These are phyloP conservation scores for Stephanodiscus triporus DNA, from an alignment of 108 stramenopile species.

Conservation along the genomic window DNA sequence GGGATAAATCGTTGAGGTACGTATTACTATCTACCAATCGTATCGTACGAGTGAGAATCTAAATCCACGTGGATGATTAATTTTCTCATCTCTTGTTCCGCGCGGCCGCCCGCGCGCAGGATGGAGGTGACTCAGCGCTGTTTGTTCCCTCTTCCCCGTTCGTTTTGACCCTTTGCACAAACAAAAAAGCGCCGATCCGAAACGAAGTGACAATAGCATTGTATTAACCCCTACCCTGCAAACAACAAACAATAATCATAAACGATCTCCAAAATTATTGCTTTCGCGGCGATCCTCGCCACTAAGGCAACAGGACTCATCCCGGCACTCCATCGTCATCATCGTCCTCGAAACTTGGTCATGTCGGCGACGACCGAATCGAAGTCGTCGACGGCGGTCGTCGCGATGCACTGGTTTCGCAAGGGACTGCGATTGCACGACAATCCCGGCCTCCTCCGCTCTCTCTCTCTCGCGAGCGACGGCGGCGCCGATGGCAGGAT, in stretches of 20 bases:
- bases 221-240: no score
- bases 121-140: no score
- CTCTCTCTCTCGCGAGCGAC: conserved; percentile 34
- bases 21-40: no score
- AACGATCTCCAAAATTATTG: background rate
- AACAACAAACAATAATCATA: background rate
- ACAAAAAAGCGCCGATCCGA: no score
- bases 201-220: no score
- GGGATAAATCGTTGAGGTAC: no score
- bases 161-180: no score
- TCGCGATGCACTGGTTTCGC: conserved; percentile 88
- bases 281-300: conserved; percentile 8
- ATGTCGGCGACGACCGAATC: conserved; percentile 10
- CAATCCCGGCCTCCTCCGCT: conserved; percentile 85
- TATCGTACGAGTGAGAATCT: no score
- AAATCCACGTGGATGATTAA: background rate
- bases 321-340: background rate
- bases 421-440: conserved; percentile 94
- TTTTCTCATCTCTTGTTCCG: no score
- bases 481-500: conserved; percentile 13
- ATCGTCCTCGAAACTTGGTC: background rate
- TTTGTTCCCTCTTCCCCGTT: no score
- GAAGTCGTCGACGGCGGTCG: background rate
- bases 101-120: no score
- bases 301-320: conserved; percentile 9